Base-by-base conservation (phyloP, 2,329 filamentous ascomycete genomes). In the Penicillium vulpinum region DNA sequence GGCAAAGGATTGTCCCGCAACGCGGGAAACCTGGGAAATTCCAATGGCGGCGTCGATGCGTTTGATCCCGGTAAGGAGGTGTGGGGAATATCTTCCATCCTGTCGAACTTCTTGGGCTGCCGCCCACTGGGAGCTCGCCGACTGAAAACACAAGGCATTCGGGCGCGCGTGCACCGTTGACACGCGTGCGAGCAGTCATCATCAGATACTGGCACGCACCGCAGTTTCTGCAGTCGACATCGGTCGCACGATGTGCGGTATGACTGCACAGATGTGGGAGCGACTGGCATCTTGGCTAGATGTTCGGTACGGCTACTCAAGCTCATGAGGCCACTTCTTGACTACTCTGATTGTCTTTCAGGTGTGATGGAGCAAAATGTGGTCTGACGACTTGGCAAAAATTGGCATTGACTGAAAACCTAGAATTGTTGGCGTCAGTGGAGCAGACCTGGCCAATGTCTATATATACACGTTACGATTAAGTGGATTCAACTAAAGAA, bases 91-190 rank as follows among this genome's bases (percentile, higher is more conserved):
- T 36, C 33, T 18, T 36, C 33, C 16, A 8, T n/a, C 33, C 33
- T n/a, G 2, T 36, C 33, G 4, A n/a, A 16, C 16, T 36, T 36
- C 33, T 36, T 36, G 16, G 33, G 33, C 33, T 18, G 33, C 4
- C 33, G 33, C 33, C 41, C 36, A 45, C 29, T 44, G 38, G 43
- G 58, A 57, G 53, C 55, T 29, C 38, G 38, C 15, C 38, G 38
- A 40, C 38, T 40, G 21, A 40, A 40, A 5, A 24, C 21, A 7
- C 38, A 38, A 18, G 35, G 35, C n/a, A n/a, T 16, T 10, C n/a
- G 15, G 7, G 35, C 35, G 16, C n/a, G 15, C 35, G n/a, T 6
- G 35, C 35, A 38, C 6, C 35, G 35, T 38, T 38, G 35, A n/a
- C 35, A 38, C 9, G 35, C 16, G 16, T 7, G 7, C 4, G 8